Base-by-base conservation (phyloP, 768 basidiomycete species). In the Lenzites betulinus region DNA sequence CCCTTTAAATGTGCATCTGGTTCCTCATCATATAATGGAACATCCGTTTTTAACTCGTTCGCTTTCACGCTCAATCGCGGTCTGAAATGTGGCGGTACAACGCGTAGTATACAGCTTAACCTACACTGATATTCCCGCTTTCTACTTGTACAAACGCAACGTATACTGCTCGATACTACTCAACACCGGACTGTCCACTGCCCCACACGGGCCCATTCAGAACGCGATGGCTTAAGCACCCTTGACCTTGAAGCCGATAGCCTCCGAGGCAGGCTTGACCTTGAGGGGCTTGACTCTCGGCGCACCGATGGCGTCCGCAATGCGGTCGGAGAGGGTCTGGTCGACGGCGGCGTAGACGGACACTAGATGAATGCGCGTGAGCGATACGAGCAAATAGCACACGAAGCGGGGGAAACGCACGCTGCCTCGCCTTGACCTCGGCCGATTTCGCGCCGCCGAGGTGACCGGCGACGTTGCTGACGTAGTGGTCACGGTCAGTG, bases 331-430 rank as follows among this genome's bases (percentile, higher is more conserved):
- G 36, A 95, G 77, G 12, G 75, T 79, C 69, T 91, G 88, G 71
- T 89, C 83, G 58, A 97, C 86, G 51, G 84, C 85, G 42, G 90
- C 87, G 83, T 88, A 95, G 61, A 90, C 87, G 28, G 88, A 82
- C 39, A 92, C 90, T 90, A 53, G 0, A 56, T 36, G 12, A 23
- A 16, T 38, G 5, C 25, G 28, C 18, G 38, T 44, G 18, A 36
- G 43, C 22, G 39, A 20, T 16, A 39, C 52, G 54, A 20, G 26
- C 15, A 11, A 4, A 28, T n/a, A n/a, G n/a, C n/a, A n/a, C n/a
- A 22, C 3, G 22, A 33, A 41, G 39, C 43, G 15, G 20, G 30
- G 52, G 54, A 25, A 46, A 81, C 88, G 55, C 75, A 92, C 90
- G 78, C 72, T 90, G 85, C 68, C 83, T 81, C 18, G 78, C 79